Evolutionary conservation across 495 filamentous ascomycete genomes (phyloP), one percentile per base, ranked within the genome.

Genomic region (Penicillium maclennaniae): DNA sequence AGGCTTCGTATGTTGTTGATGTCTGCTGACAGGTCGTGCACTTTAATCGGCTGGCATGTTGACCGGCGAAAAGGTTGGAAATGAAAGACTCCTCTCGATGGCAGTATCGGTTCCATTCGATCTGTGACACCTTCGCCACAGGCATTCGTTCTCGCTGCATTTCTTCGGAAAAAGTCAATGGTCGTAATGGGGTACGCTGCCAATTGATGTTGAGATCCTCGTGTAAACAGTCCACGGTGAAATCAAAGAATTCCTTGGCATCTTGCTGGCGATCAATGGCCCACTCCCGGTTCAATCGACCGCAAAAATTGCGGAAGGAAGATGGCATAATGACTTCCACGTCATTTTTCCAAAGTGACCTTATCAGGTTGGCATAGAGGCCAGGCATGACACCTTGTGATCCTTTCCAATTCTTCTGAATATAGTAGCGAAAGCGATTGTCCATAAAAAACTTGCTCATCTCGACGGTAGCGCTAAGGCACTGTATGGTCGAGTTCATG

Each of bases 401-500:
- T 5, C 83, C 80, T 54, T 87, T 86, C 72, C 79, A 85, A 56
- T 89, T 77, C 58, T 84, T 85, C 45, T 80, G 78, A 14, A 80
- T 72, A 54, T 75, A 77, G 46, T 71, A 77, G 51, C 69, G 77
- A 77, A 77, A 90, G 28, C 74, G 70, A 52, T 78, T 63, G 39
- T 77, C 79, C 20, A 74, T 72, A 57, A 97, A 85, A 49, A 89
- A 87, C 26, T 82, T 73, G 26, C 83, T 79, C 51, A 99, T 77
- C 19, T 83, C 81, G 19, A 82, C 73, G 1, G 89, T 93, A 4
- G 85, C 86, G 53, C 87, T 85, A 49, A 97, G 70, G 53, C 84
- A 87, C 66, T 99, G 93, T 14, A 99, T 69, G 4, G 84, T 85
- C 14, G 87, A 82, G 72, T 97, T 96, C 81, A 92, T 90, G 64